Evolutionary conservation across 495 filamentous ascomycete genomes (phyloP).

Genomic region (Xylaria palmicola): DNA sequence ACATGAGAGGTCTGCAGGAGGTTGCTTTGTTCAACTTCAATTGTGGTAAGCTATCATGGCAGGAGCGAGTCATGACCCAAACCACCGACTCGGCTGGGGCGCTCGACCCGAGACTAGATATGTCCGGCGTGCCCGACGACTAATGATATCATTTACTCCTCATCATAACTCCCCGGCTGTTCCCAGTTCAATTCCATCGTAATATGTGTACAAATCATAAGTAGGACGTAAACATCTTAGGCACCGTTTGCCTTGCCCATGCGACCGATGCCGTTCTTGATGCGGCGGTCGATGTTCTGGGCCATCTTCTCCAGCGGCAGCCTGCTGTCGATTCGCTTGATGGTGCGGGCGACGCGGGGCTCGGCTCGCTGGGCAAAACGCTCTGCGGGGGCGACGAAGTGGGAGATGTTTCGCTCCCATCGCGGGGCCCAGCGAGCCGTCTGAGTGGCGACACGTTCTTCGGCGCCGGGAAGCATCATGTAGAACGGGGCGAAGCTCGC

Average conservation of each 20-base stretch:
- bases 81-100: too few species aligned
- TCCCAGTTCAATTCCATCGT: too few species aligned
- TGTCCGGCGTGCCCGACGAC: too few species aligned
- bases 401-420: slow-evolving; percentile 50
- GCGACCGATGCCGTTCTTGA: slow-evolving; percentile 37
- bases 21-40: too few species aligned
- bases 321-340: slow-evolving; percentile 38
- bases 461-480: slow-evolving; percentile 46
- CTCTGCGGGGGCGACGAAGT: slow-evolving; percentile 43
- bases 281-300: slow-evolving; percentile 38
- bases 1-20: too few species aligned
- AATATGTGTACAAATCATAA: too few species aligned
- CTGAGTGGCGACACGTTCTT: slow-evolving; percentile 42
- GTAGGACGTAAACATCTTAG: too few species aligned
- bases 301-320: slow-evolving; percentile 48
- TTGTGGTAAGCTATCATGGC: too few species aligned
- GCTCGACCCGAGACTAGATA: too few species aligned
- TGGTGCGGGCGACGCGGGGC: slow-evolving; percentile 40
- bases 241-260: background rate
- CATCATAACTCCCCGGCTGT: too few species aligned
- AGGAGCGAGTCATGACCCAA: too few species aligned
- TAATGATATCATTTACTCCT: too few species aligned
- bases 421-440: slow-evolving; percentile 48
- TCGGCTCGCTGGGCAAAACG: slow-evolving; percentile 41
- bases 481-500: slow-evolving; percentile 47